A percentile compares a stretch with the other conserved stretches of the same genome.
phyloP scores from a whole-genome alignment of 805 yeast genomes.

The Candida maesae region DNA sequence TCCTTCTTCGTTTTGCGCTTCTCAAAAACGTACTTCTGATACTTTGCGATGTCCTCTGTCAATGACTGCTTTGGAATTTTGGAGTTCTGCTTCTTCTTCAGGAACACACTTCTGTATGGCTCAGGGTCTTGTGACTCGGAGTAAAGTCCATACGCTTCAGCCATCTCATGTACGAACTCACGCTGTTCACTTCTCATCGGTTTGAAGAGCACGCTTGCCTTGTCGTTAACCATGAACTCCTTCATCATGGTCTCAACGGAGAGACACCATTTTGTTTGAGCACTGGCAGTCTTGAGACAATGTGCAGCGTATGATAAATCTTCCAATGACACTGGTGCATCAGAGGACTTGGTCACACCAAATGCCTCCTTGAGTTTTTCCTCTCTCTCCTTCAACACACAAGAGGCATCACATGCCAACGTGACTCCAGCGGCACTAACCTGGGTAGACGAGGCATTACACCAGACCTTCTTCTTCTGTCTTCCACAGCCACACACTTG shows the following conservation, averaged over 20 bases:
- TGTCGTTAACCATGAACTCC: slow-evolving; percentile 41
- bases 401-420: slow-evolving; percentile 66
- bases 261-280: slow-evolving; percentile 65
- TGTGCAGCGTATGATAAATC: slow-evolving; percentile 23
- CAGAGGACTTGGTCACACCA: slow-evolving; percentile 24
- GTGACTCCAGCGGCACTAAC: slow-evolving; percentile 32
- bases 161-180: slow-evolving; percentile 64
- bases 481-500: slow-evolving; percentile 67
- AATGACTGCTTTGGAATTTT: slow-evolving; percentile 43
- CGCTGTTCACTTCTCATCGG: slow-evolving; percentile 73
- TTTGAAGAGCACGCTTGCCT: slow-evolving; percentile 54
- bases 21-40: slow-evolving; percentile 31
- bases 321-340: slow-evolving; percentile 10
- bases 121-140: slow-evolving; percentile 79
- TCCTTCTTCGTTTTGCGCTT: slow-evolving; percentile 23
- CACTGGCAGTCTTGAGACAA: slow-evolving; percentile 16
- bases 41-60: slow-evolving; percentile 38
- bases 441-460: slow-evolving; percentile 47
- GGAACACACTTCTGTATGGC: slow-evolving; percentile 69
- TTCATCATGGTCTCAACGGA: slow-evolving; percentile 53
- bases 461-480: slow-evolving; percentile 41
- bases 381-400: slow-evolving; percentile 59
- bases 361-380: slow-evolving; percentile 62
- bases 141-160: slow-evolving; percentile 53
- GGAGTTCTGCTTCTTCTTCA: slow-evolving; percentile 35